A percentile compares a stretch with the other conserved stretches of the same genome.
Conservation (phyloP, 345 rosid genomes). For the Salix arbutifolia region DNA sequence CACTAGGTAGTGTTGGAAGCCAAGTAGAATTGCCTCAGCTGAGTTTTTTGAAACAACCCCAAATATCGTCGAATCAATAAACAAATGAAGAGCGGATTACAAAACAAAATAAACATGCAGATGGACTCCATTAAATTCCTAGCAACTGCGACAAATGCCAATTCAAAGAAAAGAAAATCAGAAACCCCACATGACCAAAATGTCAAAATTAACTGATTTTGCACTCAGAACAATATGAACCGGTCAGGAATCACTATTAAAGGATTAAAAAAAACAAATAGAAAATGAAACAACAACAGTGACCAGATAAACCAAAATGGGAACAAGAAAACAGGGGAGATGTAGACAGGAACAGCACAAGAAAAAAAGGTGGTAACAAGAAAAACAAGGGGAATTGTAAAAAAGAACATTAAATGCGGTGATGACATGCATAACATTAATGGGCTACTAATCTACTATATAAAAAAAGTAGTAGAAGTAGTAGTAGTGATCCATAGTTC, state of each 20-base stretch:
- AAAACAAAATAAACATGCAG: background rate
- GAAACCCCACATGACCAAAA: background rate
- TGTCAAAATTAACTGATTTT: background rate
- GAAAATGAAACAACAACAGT: background rate
- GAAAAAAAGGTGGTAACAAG: background rate
- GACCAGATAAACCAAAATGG: background rate
- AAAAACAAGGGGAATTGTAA: background rate
- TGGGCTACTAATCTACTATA: background rate
- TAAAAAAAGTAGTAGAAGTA: background rate
- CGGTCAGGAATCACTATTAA: background rate
- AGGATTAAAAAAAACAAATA: background rate
- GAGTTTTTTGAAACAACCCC: constrained; percentile 26
- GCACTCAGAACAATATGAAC: background rate
- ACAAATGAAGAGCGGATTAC: background rate
- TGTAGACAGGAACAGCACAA: background rate
- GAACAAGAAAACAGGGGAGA: background rate
- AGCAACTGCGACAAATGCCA: background rate
- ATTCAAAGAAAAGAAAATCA: background rate
- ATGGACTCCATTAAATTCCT: background rate
- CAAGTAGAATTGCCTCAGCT: constrained; percentile 94
- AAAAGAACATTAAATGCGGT: constrained; percentile 3
- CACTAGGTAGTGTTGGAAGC: constrained; percentile 93
- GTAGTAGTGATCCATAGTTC: background rate
- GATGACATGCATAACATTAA: background rate
- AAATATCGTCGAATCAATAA: constrained; percentile 2